Conservation (phyloP, 306 rosid species). For the Vigna reflexopilosa region DNA sequence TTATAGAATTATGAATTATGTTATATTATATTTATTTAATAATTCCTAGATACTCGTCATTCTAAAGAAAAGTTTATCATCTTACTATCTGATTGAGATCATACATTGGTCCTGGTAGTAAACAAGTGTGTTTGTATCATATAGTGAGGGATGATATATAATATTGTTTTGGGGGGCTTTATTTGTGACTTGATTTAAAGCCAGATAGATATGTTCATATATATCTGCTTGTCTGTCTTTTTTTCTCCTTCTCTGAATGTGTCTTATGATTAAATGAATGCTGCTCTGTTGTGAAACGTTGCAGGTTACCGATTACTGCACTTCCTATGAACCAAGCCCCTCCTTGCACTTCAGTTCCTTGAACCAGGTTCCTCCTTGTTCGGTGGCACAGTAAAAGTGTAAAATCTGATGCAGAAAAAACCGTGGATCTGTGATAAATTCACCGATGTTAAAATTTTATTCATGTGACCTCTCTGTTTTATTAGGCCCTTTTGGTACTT, state of each 20-base stretch:
- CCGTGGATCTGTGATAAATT: background rate
- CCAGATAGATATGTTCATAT: background rate
- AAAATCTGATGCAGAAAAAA: background rate
- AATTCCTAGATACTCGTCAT: background rate
- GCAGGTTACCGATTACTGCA: conserved; percentile 40
- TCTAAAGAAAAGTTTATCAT: background rate
- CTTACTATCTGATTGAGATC: conserved; percentile 3
- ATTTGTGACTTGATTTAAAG: background rate
- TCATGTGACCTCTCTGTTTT: background rate
- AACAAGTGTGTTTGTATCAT: background rate
- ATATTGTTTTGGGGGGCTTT: background rate
- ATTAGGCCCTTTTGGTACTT: background rate
- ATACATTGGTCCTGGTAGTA: background rate
- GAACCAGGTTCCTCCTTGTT: conserved; percentile 26
- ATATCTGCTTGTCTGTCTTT: background rate
- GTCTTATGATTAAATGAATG: conserved; percentile 29
- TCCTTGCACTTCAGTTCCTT: background rate
- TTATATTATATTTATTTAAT: background rate
- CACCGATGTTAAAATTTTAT: background rate
- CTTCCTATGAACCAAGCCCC: conserved; percentile 13
- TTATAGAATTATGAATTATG: background rate
- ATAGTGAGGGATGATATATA: background rate
- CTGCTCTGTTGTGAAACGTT: conserved; percentile 32
- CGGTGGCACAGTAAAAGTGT: conserved; percentile 29
- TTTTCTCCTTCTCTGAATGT: background rate